Evolutionary conservation across 2,329 filamentous ascomycete genomes (phyloP).

Genomic region (Colletotrichum brevisporum): DNA sequence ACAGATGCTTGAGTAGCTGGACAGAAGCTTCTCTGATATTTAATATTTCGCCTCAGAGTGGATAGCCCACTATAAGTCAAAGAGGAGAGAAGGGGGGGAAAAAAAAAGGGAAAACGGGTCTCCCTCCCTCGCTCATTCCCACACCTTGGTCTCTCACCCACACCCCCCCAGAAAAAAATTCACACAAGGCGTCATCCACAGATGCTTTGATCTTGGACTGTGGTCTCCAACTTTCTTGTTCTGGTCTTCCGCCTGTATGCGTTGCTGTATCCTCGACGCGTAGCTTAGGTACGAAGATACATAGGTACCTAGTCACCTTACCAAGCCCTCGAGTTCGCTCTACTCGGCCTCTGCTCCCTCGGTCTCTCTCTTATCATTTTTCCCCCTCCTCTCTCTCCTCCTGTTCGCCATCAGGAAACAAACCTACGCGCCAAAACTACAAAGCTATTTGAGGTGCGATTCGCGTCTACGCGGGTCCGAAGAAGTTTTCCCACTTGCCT

Average conservation of each 20-base stretch:
- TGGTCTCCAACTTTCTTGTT: conserved; percentile 40
- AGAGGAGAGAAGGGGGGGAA: not conserved
- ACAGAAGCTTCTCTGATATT: conserved; percentile 28
- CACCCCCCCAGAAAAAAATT: conserved; percentile 21
- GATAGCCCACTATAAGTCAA: not conserved
- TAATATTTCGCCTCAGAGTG: conserved; percentile 33
- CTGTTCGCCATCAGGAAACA: not conserved
- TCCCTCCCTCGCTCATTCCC: conserved; percentile 21
- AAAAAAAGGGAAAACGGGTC: conserved; percentile 29
- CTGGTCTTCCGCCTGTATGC: conserved; percentile 7
- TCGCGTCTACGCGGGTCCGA: conserved; percentile 6
- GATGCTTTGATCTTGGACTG: conserved; percentile 38
- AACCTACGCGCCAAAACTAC: conserved; percentile 13
- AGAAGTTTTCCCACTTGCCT: conserved; percentile 16
- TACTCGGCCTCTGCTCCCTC: too few species aligned
- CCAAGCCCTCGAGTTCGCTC: too few species aligned
- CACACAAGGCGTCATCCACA: conserved; percentile 30
- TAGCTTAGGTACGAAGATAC: not conserved
- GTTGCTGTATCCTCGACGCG: too few species aligned
- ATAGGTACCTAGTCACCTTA: not conserved
- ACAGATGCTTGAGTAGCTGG: not conserved
- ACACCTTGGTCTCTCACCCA: conserved; percentile 17
- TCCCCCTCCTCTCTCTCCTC: not conserved
- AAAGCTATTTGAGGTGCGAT: not conserved
- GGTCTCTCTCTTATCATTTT: too few species aligned